Evolutionary conservation across 148 eudicot species (phyloP), one percentile per base, ranked within the genome.

Genomic region (Mesembryanthemum crystallinum): DNA sequence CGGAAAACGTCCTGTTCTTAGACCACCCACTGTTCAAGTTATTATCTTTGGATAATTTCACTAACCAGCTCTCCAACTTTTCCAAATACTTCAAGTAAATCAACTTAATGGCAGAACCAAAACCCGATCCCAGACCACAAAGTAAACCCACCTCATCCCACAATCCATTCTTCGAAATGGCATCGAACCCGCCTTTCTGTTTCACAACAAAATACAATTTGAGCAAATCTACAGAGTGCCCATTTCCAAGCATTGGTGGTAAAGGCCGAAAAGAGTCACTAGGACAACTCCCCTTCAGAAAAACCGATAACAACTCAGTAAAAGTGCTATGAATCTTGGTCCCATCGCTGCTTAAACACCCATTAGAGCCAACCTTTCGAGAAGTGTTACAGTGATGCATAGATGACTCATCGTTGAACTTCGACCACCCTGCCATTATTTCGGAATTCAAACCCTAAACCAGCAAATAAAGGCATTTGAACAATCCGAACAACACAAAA

Each of bases 221-320:
- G 32, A 82, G 79, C 85, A 89, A 85, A 87, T 94, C 89, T 71
- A 88, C 82, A 5, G 79, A 57, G 43, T 85, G 72, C 73, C 89
- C 94, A 81, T 88, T 79, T 74, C 92, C 94, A 71, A 88, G 80
- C 83, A 84, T 81, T 39, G 91, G 86, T 10, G 87, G 89, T 55
- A 89, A 69, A 78, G 90, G 87, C 73, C 88, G 43, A 73, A 86
- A 80, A 79, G 72, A 74, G 35, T 74, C 32, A 60, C 60, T 43
- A 27, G 84, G 74, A 78, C 68, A 84, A 64, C 70, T 59, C 28
- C 74, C 80, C 59, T 81, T 73, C 37, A 82, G 58, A 76, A 84
- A 84, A 63, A 52, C 75, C 0, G 77, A 71, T 59, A 86, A 51
- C 45, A 78, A 67, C 24, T 75, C 75, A 77, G 79, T 42, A 66